phyloP scores from a whole-genome alignment of 2,329 filamentous ascomycete species.

The Botrytis paeoniae region DNA sequence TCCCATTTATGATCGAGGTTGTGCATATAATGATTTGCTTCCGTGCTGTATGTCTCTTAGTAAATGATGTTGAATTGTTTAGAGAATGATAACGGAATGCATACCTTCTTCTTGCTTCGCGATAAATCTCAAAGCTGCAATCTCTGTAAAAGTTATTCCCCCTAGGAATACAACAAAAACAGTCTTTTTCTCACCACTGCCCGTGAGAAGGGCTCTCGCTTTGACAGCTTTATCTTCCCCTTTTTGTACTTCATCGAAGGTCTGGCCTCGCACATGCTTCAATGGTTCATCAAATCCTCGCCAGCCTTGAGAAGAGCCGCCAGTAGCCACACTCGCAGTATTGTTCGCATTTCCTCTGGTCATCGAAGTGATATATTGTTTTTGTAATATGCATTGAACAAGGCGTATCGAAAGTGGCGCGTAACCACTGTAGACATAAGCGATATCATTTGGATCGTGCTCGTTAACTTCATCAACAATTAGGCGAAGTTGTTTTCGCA shows the following conservation, averaged over 20 bases:
- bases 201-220: constrained; percentile 77
- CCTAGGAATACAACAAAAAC: constrained; percentile 96
- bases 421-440: constrained; percentile 98
- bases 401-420: constrained; percentile 88
- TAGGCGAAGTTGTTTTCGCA: constrained; percentile 81
- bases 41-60: constrained; percentile 48
- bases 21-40: constrained; percentile 89
- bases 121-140: constrained; percentile 89
- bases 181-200: constrained; percentile 72
- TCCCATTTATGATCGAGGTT: constrained; percentile 86
- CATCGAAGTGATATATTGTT: constrained; percentile 73
- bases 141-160: constrained; percentile 95
- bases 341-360: constrained; percentile 55
- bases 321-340: constrained; percentile 47
- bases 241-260: constrained; percentile 88
- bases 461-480: constrained; percentile 98
- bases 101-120: constrained; percentile 74
- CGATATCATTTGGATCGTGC: constrained; percentile 86
- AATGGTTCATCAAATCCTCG: constrained; percentile 89
- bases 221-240: constrained; percentile 91
- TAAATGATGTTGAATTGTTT: constrained; percentile 19
- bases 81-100: not conserved
- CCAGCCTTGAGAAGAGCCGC: constrained; percentile 73
- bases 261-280: constrained; percentile 81
- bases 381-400: constrained; percentile 90